Conservation (phyloP, 2,329 filamentous ascomycete species). For the Paraconiothyrium sp. region DNA sequence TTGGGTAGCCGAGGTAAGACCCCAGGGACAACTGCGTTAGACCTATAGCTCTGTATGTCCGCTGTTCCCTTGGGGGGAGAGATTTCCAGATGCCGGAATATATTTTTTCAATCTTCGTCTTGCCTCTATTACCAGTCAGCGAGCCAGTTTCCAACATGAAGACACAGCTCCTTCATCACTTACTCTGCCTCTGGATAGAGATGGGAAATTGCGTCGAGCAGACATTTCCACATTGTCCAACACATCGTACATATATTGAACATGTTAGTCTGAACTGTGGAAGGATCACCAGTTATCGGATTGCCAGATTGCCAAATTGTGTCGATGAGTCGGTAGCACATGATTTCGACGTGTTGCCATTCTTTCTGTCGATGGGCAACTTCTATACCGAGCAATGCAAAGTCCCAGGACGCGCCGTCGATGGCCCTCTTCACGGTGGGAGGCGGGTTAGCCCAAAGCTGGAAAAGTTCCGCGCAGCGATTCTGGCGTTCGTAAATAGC, state of each 20-base stretch:
- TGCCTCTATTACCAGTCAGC: conserved; percentile 12
- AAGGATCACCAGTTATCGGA: conserved; percentile 1
- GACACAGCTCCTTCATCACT: conserved; percentile 10
- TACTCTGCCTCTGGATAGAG: conserved; percentile 24
- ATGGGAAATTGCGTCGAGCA: conserved; percentile 25
- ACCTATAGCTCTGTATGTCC: conserved; percentile 12
- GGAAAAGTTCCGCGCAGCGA: conserved; percentile 34
- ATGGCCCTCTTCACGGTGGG: conserved; percentile 28
- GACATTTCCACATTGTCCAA: conserved; percentile 31
- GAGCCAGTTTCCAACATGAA: background rate
- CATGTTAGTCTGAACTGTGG: conserved; percentile 14
- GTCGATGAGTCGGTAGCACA: conserved; percentile 28
- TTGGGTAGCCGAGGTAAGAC: background rate
- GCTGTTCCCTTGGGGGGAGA: background rate
- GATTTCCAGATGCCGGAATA: background rate
- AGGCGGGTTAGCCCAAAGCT: conserved; percentile 35
- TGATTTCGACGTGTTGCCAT: conserved; percentile 30
- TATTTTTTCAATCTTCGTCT: background rate
- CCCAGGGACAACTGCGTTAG: conserved; percentile 14
- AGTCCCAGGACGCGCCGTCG: conserved; percentile 34
- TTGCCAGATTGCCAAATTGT: conserved; percentile 15
- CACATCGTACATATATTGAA: conserved; percentile 29
- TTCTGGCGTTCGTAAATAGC: conserved; percentile 40
- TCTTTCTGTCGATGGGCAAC: conserved; percentile 20
- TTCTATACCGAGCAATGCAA: conserved; percentile 31